A percentile compares a stretch with the other conserved stretches of the same genome.
phyloP scores from a whole-genome alignment of 768 basidiomycete genomes.

The Hortiboletus campestris region DNA sequence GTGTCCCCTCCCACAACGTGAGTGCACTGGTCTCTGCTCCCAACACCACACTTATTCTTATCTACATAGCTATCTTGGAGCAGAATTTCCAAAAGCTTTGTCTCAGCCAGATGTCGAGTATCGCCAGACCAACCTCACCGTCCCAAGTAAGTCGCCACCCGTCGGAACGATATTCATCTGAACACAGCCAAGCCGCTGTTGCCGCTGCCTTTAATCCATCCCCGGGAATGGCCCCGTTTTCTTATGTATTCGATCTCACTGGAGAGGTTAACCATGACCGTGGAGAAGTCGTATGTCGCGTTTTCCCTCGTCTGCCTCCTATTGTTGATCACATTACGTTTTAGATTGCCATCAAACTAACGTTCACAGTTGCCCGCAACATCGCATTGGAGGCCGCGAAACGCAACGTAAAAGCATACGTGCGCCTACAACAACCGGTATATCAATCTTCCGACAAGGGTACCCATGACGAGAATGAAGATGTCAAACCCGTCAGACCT shows the following conservation, averaged over 20 bases:
- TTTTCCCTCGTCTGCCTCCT: not conserved
- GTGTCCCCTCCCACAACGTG: constrained; percentile 74
- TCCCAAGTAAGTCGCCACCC: constrained; percentile 49
- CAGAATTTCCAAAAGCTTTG: constrained; percentile 70
- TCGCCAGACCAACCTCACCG: constrained; percentile 76
- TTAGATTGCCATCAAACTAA: constrained; percentile 77
- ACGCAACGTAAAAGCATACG: constrained; percentile 74
- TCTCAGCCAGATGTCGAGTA: constrained; percentile 72
- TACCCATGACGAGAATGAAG: constrained; percentile 66
- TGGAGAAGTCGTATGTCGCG: constrained; percentile 59
- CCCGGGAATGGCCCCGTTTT: constrained; percentile 64
- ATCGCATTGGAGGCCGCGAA: constrained; percentile 78
- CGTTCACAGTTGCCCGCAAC: constrained; percentile 63
- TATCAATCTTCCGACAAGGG: constrained; percentile 73
- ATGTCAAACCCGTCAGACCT: constrained; percentile 65
- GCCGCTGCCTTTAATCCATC: constrained; percentile 69
- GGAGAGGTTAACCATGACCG: constrained; percentile 78
- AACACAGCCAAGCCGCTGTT: constrained; percentile 53
- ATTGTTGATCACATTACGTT: constrained; percentile 5
- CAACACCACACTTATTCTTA: constrained; percentile 7
- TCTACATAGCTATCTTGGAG: constrained; percentile 65
- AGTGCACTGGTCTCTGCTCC: constrained; percentile 25
- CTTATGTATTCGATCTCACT: constrained; percentile 83
- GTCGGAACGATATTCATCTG: constrained; percentile 10
- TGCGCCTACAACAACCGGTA: constrained; percentile 74